These are phyloP conservation scores for Lippia alba DNA, from an alignment of 305 asterid species.

Conservation along the genomic window DNA sequence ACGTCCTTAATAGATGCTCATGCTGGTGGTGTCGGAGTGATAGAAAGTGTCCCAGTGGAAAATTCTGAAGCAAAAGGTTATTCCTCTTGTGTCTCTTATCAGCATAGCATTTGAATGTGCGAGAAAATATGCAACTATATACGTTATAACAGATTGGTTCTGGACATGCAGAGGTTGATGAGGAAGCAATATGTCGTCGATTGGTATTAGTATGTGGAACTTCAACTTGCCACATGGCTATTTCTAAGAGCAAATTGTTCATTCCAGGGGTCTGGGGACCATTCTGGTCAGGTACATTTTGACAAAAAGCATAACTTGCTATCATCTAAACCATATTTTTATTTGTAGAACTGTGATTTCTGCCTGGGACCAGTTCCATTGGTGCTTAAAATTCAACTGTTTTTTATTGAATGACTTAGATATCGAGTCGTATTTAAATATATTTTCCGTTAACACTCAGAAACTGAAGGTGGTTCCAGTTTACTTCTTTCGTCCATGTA, in stretches of 20 bases:
- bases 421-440: too few relatives aligned
- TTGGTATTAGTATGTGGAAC: constrained; percentile 99
- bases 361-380: constrained; percentile 3
- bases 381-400: not conserved
- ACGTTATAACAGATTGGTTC: constrained; percentile 25
- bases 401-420: not conserved
- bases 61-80: constrained; percentile 63
- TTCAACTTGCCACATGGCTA: constrained; percentile 97
- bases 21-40: constrained; percentile 99
- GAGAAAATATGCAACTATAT: constrained; percentile 16
- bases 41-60: constrained; percentile 72
- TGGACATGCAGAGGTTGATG: constrained; percentile 60
- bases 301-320: not conserved
- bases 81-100: constrained; percentile 33
- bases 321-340: constrained; percentile 14
- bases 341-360: not conserved
- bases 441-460: not conserved
- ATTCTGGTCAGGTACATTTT: constrained; percentile 89
- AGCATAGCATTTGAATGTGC: constrained; percentile 10
- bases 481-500: constrained; percentile 6
- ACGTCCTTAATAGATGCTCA: constrained; percentile 96
- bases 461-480: not conserved
- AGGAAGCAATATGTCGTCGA: constrained; percentile 79
- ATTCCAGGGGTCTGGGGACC: constrained; percentile 99
- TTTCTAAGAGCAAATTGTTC: constrained; percentile 79